phyloP scores from a whole-genome alignment of 345 rosid genomes.

The Eutrema yunnanense region DNA sequence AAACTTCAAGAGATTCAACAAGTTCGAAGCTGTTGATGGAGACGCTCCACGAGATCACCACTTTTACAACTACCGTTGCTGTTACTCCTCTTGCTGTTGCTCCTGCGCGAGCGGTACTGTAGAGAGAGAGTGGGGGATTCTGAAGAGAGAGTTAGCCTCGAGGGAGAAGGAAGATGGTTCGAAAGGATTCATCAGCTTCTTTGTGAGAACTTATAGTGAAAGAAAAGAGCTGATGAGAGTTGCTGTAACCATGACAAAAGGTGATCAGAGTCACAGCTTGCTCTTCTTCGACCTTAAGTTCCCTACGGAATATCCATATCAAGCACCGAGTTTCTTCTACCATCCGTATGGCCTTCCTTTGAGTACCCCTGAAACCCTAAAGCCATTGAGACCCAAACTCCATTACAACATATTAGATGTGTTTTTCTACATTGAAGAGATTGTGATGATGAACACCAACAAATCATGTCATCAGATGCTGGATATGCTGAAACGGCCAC shows the following conservation, averaged over 20 bases:
- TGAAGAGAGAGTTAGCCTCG: background rate
- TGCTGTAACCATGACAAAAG: background rate
- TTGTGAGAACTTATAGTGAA: constrained; percentile 4
- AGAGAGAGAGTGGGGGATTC: constrained; percentile 3
- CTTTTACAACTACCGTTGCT: constrained; percentile 7
- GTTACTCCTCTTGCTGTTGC: background rate
- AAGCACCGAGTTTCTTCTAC: constrained; percentile 17
- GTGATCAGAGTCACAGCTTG: constrained; percentile 11
- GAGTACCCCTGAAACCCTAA: background rate
- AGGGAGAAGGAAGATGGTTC: background rate
- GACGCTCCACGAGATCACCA: constrained; percentile 16
- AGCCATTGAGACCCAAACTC: background rate
- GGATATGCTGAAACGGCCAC: constrained; percentile 14
- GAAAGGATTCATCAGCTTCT: constrained; percentile 14
- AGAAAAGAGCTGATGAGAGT: constrained; percentile 30
- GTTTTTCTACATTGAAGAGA: constrained; percentile 22
- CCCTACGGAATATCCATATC: constrained; percentile 12
- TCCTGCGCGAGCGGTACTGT: background rate
- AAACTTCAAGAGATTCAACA: constrained; percentile 19
- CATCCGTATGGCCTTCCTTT: constrained; percentile 18
- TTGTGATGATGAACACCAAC: constrained; percentile 15
- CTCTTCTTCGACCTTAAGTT: constrained; percentile 26
- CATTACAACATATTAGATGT: constrained; percentile 14
- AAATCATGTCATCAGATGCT: constrained; percentile 22
- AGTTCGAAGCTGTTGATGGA: constrained; percentile 7